Evolutionary conservation across 208 protist genomes (phyloP).

Genomic region (Leishmania braziliensis): DNA sequence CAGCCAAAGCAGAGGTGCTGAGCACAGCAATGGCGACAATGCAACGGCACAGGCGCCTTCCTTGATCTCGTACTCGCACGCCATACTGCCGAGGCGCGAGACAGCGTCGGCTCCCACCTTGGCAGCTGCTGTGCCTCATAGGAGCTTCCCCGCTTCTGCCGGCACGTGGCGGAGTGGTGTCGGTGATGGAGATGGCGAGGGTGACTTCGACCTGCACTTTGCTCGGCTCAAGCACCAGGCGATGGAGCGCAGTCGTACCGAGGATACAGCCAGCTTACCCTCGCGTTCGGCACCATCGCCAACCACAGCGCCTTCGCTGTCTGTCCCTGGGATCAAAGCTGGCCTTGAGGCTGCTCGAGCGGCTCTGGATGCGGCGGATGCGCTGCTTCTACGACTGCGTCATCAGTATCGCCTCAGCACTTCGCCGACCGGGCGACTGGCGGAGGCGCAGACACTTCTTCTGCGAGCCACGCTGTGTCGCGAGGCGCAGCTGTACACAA

Average conservation of each 20-base stretch:
- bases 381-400: constrained; percentile 22
- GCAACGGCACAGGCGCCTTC: neutral
- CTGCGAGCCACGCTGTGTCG: constrained; percentile 22
- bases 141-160: neutral
- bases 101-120: neutral
- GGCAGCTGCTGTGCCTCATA: neutral
- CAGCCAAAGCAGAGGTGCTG: neutral
- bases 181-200: constrained; percentile 7
- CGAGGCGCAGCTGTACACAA: constrained; percentile 19
- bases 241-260: constrained; percentile 5
- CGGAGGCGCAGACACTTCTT: constrained; percentile 22
- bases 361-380: constrained; percentile 15
- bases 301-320: neutral
- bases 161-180: neutral
- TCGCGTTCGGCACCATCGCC: constrained; percentile 2
- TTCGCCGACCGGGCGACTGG: constrained; percentile 9
- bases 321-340: neutral
- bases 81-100: constrained; percentile 9
- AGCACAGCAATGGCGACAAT: neutral
- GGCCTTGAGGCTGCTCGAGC: constrained; percentile 23
- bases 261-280: neutral
- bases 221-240: constrained; percentile 32
- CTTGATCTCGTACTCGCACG: constrained; percentile 10
- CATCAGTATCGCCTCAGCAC: constrained; percentile 24
- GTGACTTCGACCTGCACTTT: constrained; percentile 22